A percentile compares a stretch with the other conserved stretches of the same genome.
phyloP scores from a whole-genome alignment of 495 filamentous ascomycete species.

The Penicillium canariense region DNA sequence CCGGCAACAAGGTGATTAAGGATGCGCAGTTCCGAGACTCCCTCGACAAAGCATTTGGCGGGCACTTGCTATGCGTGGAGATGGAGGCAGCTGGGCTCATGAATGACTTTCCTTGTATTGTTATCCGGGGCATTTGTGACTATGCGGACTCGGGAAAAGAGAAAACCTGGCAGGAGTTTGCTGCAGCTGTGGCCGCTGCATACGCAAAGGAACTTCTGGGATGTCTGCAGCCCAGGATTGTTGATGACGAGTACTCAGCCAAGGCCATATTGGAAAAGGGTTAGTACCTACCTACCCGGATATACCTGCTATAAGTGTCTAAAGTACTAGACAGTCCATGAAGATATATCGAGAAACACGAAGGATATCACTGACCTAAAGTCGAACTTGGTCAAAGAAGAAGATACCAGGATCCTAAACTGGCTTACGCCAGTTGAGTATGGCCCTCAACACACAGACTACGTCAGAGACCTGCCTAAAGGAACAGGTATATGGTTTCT shows the following conservation, averaged over 20 bases:
- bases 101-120: no score
- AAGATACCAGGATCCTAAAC: no score
- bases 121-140: no score
- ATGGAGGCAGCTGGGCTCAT: no score
- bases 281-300: constrained; percentile 10
- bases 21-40: constrained; percentile 4
- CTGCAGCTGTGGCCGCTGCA: no score
- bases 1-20: constrained; percentile 21
- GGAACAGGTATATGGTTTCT: background rate
- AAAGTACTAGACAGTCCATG: background rate
- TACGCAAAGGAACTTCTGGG: constrained; percentile 32
- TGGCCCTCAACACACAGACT: background rate
- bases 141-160: constrained; percentile 42
- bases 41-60: background rate
- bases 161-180: no score
- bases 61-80: constrained; percentile 18
- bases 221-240: constrained; percentile 5
- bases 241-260: constrained; percentile 2
- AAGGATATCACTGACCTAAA: no score
- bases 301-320: background rate
- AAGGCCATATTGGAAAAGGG: constrained; percentile 8
- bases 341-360: no score
- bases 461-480: background rate
- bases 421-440: background rate
- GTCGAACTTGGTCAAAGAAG: no score